Evolutionary conservation across 2,329 filamentous ascomycete genomes (phyloP).

Genomic region (Fusarium pseudoanthophilum): DNA sequence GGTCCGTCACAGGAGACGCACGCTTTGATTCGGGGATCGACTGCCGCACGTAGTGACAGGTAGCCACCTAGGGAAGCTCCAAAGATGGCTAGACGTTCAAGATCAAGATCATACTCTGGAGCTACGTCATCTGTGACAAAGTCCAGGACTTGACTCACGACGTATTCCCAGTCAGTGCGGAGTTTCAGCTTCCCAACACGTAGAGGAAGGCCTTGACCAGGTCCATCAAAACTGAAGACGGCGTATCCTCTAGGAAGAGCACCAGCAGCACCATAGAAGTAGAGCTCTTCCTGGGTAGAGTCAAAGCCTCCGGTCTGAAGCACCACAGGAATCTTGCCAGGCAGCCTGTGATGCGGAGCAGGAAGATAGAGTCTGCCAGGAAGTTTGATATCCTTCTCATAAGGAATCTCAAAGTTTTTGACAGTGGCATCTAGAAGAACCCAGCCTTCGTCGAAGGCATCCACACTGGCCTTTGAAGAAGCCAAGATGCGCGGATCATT

Average conservation of each 20-base stretch:
- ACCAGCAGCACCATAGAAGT: constrained; percentile 45
- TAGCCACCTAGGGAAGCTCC: constrained; percentile 59
- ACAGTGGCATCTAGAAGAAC: constrained; percentile 45
- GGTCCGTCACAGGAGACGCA: constrained; percentile 51
- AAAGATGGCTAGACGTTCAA: constrained; percentile 49
- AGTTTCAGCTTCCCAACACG: constrained; percentile 43
- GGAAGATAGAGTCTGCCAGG: constrained; percentile 54
- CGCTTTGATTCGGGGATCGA: constrained; percentile 56
- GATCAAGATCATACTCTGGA: constrained; percentile 49
- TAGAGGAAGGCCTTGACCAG: constrained; percentile 56
- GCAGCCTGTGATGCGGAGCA: constrained; percentile 16
- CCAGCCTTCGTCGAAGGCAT: constrained; percentile 43
- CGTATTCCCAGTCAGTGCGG: constrained; percentile 53
- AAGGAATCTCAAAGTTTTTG: constrained; percentile 52
- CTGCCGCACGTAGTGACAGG: constrained; percentile 55
- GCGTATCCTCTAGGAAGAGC: constrained; percentile 53
- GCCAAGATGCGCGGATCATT: constrained; percentile 45
- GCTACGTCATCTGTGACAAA: constrained; percentile 35
- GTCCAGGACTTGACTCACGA: constrained; percentile 48
- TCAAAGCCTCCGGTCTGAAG: constrained; percentile 52
- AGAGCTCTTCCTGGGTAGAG: constrained; percentile 54
- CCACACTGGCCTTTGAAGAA: background rate
- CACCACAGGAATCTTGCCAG: constrained; percentile 49
- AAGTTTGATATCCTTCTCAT: constrained; percentile 46
- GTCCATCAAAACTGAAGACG: constrained; percentile 57